Conservation (phyloP, 345 rosid species). For the Melaleuca quinquenervia region DNA sequence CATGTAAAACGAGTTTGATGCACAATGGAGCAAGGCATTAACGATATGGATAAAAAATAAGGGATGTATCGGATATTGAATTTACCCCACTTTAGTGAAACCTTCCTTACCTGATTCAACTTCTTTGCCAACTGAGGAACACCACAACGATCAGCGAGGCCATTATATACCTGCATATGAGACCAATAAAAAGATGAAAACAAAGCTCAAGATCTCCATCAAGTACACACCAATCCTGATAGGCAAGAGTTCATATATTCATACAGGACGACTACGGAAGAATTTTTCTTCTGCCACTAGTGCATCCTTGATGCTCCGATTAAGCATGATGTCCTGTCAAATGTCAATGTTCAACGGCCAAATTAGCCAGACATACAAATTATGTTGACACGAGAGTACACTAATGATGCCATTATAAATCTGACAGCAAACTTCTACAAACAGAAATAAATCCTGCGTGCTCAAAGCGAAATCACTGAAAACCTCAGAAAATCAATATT, state of each 20-base stretch:
- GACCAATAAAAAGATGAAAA: not conserved
- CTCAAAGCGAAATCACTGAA: not conserved
- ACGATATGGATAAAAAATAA: not conserved
- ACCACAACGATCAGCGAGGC: slow-evolving; percentile 92
- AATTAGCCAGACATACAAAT: not conserved
- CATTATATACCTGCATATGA: slow-evolving; percentile 50
- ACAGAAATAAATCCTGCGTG: not conserved
- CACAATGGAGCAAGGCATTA: not conserved
- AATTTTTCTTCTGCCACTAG: slow-evolving; percentile 85
- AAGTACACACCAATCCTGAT: not conserved
- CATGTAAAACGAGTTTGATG: not conserved
- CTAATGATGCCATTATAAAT: not conserved
- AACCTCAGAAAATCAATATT: not conserved
- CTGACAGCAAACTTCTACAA: not conserved
- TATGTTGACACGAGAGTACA: not conserved
- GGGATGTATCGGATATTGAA: not conserved
- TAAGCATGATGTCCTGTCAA: slow-evolving; percentile 67
- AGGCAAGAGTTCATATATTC: slow-evolving; percentile 2
- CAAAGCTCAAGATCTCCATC: not conserved
- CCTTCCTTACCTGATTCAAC: slow-evolving; percentile 66
- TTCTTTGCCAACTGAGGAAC: slow-evolving; percentile 90
- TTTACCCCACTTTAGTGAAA: not conserved
- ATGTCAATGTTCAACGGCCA: not conserved
- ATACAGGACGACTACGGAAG: slow-evolving; percentile 89
- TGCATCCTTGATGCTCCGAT: slow-evolving; percentile 91